Evolutionary conservation across 2,329 filamentous ascomycete genomes (phyloP).

Genomic region (Leptographium galeiforme): DNA sequence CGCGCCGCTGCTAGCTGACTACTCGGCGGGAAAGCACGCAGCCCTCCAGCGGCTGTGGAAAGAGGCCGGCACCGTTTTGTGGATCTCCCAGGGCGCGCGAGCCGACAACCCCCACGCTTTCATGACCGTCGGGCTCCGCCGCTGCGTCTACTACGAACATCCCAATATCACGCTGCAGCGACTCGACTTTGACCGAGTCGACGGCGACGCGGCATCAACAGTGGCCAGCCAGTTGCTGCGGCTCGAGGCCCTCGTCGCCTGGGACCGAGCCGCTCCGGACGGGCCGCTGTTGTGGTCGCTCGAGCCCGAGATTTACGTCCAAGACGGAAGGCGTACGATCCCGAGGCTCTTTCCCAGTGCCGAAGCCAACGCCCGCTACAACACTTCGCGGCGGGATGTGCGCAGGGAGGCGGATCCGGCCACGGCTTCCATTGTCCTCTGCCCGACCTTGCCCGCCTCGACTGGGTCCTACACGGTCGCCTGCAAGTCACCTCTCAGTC

Average conservation of each 20-base stretch:
- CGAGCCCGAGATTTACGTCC: constrained; percentile 14
- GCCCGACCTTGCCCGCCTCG: neutral
- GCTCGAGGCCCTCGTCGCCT: constrained; percentile 1
- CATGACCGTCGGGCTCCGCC: constrained; percentile 13
- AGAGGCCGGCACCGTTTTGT: constrained; percentile 10
- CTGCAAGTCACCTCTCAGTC: neutral
- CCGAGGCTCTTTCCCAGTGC: constrained; percentile 13
- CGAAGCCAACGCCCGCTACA: constrained; percentile 11
- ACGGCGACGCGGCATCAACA: neutral
- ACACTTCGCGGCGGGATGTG: constrained; percentile 7
- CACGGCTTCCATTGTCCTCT: constrained; percentile 1
- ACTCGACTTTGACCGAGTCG: constrained; percentile 10
- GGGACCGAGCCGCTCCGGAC: neutral
- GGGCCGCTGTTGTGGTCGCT: constrained; percentile 5
- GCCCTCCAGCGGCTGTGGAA: neutral
- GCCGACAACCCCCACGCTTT: constrained; percentile 10
- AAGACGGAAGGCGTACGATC: constrained; percentile 14
- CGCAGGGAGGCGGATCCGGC: too few species aligned
- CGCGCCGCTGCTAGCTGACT: constrained; percentile 12
- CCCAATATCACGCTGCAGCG: constrained; percentile 12
- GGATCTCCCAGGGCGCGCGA: constrained; percentile 12
- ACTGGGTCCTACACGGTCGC: neutral
- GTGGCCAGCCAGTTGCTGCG: constrained; percentile 10
- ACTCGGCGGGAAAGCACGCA: constrained; percentile 4
- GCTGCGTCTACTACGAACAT: constrained; percentile 11